phyloP scores from a whole-genome alignment of 1,284 basidiomycete genomes.

The Ganoderma multipileum region DNA sequence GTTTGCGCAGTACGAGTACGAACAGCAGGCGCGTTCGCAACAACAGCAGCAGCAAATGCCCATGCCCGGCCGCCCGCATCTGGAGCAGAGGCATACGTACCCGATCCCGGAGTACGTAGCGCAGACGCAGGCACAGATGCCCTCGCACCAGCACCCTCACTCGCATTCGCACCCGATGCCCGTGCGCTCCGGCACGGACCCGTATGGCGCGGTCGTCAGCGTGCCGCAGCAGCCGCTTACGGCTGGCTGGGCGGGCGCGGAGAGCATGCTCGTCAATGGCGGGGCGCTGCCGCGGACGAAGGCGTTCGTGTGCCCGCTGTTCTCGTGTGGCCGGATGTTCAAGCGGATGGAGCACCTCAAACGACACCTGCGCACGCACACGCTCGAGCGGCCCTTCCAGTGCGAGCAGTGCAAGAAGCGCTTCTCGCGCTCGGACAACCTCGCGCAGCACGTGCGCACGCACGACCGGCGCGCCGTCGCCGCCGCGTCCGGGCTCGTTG shows the following conservation, averaged over 20 bases:
- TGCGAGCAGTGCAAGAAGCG: conserved; percentile 79
- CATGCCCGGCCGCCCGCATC: conserved; percentile 10
- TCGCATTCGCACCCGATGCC: not conserved
- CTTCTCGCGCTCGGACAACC: conserved; percentile 87
- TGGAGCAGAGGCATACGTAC: conserved; percentile 19
- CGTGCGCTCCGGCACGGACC: conserved; percentile 33
- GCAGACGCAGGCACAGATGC: not conserved
- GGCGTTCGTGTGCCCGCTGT: conserved; percentile 80
- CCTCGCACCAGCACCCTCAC: not conserved
- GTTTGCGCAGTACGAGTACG: conserved; percentile 4
- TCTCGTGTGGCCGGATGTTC: conserved; percentile 83
- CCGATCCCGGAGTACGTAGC: conserved; percentile 18
- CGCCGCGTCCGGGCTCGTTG: conserved; percentile 29
- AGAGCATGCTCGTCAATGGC: conserved; percentile 20
- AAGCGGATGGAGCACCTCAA: conserved; percentile 91
- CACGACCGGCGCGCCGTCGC: conserved; percentile 58
- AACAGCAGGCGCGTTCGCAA: conserved; percentile 14
- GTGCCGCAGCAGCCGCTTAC: conserved; percentile 6
- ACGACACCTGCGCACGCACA: conserved; percentile 89
- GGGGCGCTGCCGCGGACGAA: conserved; percentile 51
- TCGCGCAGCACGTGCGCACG: conserved; percentile 83
- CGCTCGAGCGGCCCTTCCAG: conserved; percentile 83
- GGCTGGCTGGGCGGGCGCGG: conserved; percentile 20
- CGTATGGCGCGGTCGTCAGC: conserved; percentile 21
- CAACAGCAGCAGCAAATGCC: conserved; percentile 8